Percentiles rank a stretch among this genome's conserved stretches.
phyloP scores from a whole-genome alignment of 805 yeast genomes.

The Pichia ethanolica region DNA sequence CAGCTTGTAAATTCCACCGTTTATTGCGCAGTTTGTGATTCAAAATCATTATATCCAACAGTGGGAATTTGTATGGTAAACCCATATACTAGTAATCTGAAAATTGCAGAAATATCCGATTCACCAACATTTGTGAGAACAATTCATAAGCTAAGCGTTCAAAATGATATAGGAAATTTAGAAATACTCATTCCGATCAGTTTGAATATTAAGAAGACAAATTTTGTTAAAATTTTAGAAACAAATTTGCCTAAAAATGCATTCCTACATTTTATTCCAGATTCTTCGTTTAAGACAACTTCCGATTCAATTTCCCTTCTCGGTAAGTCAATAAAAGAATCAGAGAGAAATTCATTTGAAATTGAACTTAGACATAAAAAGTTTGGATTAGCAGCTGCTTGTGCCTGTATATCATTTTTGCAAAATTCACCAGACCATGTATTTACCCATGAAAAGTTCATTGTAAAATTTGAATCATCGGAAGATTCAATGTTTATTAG shows the following conservation, averaged over 20 bases:
- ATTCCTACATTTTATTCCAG: constrained; percentile 20
- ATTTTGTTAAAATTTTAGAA: constrained; percentile 30
- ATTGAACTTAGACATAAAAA: constrained; percentile 24
- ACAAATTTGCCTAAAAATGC: constrained; percentile 13
- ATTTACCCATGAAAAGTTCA: constrained; percentile 23
- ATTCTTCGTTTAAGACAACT: constrained; percentile 19
- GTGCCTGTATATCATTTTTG: constrained; percentile 27
- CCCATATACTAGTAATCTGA: constrained; percentile 32
- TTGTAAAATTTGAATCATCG: constrained; percentile 31
- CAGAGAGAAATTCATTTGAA: constrained; percentile 17
- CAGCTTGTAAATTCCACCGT: background rate
- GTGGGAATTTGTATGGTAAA: constrained; percentile 36
- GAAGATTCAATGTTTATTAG: constrained; percentile 40
- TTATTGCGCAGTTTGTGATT: constrained; percentile 15
- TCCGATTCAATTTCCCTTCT: constrained; percentile 3
- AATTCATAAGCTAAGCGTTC: constrained; percentile 32
- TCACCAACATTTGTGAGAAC: constrained; percentile 41
- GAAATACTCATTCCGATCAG: constrained; percentile 30
- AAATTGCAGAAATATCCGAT: constrained; percentile 32
- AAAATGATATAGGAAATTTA: constrained; percentile 19
- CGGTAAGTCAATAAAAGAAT: constrained; percentile 5
- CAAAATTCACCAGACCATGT: constrained; percentile 11
- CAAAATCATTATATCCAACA: constrained; percentile 16
- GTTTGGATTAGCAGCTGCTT: constrained; percentile 27
- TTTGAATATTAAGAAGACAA: constrained; percentile 20